phyloP scores from a whole-genome alignment of 148 eudicot genomes.

The Vaccinium darrowii region DNA sequence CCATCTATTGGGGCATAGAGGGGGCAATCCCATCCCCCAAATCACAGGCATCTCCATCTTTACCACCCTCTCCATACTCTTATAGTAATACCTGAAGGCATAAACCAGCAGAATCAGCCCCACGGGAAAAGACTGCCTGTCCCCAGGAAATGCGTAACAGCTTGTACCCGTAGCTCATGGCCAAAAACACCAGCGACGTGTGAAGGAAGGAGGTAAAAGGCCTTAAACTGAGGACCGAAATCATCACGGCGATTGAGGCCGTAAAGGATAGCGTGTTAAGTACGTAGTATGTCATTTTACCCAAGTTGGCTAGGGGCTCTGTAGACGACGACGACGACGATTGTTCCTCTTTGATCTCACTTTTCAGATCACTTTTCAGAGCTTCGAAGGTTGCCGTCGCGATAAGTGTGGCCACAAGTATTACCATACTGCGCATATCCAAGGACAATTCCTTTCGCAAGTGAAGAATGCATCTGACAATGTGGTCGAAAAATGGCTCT shows the following conservation, averaged over 20 bases:
- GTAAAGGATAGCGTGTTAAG: neutral
- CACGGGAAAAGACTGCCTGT: neutral
- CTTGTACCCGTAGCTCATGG: too few species aligned
- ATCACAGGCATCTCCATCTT: neutral
- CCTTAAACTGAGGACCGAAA: neutral
- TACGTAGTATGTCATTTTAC: fast-evolving
- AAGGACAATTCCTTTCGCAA: neutral
- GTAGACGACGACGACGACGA: too few species aligned
- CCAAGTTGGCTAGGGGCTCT: too few species aligned
- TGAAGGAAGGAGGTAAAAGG: neutral
- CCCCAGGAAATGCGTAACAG: neutral
- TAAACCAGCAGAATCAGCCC: neutral
- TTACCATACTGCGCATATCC: slow-evolving; percentile 6
- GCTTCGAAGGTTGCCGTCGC: neutral
- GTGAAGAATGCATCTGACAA: neutral
- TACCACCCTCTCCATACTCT: neutral
- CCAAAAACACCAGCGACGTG: neutral
- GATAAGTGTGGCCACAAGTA: neutral
- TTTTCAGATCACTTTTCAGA: too few species aligned
- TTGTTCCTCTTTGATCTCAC: too few species aligned
- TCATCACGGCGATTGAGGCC: neutral
- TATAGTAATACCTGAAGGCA: neutral
- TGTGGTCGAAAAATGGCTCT: neutral
- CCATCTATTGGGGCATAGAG: neutral
- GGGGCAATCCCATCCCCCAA: neutral